These are phyloP conservation scores for Mucor velutinosus DNA, from an alignment of 371 early-diverging fungal species.

Conservation along the genomic window DNA sequence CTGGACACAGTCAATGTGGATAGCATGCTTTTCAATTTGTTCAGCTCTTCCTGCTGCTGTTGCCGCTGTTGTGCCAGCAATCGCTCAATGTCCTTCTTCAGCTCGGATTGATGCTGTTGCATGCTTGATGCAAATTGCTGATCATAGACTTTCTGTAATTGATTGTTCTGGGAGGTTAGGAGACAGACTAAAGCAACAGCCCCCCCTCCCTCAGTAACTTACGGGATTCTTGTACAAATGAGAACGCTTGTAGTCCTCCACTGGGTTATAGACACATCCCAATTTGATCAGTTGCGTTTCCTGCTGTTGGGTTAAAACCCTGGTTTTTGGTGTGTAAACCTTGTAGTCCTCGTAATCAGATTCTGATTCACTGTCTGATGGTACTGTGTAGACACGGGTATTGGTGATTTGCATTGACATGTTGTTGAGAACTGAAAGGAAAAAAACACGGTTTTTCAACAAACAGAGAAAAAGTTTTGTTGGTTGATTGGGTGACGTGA, in stretches of 20 bases:
- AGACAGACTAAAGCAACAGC: background rate
- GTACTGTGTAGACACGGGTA: background rate
- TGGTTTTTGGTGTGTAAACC: background rate
- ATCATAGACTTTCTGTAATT: constrained; percentile 1
- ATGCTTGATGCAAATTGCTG: background rate
- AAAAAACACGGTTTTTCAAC: background rate
- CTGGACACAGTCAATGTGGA: background rate
- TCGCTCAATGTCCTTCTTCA: background rate
- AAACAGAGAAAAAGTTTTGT: background rate
- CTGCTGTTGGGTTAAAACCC: background rate
- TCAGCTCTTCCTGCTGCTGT: background rate
- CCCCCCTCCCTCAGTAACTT: background rate
- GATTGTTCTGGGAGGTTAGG: background rate
- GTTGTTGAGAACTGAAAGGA: background rate
- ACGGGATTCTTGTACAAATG: background rate
- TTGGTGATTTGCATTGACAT: background rate
- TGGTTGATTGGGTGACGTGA: constrained; percentile 1
- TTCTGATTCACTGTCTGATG: background rate
- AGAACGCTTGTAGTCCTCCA: constrained; percentile 12
- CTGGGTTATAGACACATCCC: constrained; percentile 10
- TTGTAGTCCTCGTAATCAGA: background rate
- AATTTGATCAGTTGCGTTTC: constrained; percentile 6
- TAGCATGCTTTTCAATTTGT: background rate
- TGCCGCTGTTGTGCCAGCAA: background rate
- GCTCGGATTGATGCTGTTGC: background rate